These are phyloP conservation scores for Lachancea kluyveri DNA, from an alignment of 805 yeast species.

Conservation along the genomic window DNA sequence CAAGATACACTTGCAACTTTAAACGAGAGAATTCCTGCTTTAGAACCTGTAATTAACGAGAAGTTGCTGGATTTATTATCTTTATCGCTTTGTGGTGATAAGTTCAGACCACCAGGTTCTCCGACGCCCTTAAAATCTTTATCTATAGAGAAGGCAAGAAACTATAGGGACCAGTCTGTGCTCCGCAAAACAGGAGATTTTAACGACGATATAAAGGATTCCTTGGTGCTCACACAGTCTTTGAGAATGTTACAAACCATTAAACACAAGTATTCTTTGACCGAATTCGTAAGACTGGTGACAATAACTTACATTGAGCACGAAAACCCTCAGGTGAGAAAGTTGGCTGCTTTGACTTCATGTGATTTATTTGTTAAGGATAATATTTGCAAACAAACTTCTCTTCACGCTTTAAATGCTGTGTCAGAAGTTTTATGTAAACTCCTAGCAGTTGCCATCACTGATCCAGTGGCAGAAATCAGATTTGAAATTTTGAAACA, in stretches of 20 bases:
- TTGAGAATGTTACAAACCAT: conserved; percentile 70
- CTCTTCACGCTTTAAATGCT: conserved; percentile 72
- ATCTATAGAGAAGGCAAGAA: conserved; percentile 62
- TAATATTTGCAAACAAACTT: conserved; percentile 77
- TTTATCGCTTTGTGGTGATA: conserved; percentile 70
- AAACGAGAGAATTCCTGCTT: conserved; percentile 69
- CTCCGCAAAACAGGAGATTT: conserved; percentile 55
- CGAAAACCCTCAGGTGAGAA: conserved; percentile 70
- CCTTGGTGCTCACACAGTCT: conserved; percentile 62
- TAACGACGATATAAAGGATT: conserved; percentile 40
- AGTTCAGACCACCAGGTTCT: conserved; percentile 79
- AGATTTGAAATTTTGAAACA: conserved; percentile 72
- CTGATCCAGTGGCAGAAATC: conserved; percentile 84
- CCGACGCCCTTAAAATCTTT: conserved; percentile 60
- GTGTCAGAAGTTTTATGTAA: conserved; percentile 82
- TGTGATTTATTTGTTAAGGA: conserved; percentile 70
- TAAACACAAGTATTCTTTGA: conserved; percentile 67
- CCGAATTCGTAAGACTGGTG: conserved; percentile 83
- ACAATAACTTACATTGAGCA: conserved; percentile 81
- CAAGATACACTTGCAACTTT: conserved; percentile 66
- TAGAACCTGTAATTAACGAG: conserved; percentile 66
- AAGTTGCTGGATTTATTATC: conserved; percentile 67
- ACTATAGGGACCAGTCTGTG: conserved; percentile 69
- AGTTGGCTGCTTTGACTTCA: conserved; percentile 79
- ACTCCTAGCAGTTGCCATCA: conserved; percentile 72